Evolutionary conservation across 495 filamentous ascomycete genomes (phyloP), one percentile per base, ranked within the genome.

Genomic region (Annulohypoxylon maeteangense): DNA sequence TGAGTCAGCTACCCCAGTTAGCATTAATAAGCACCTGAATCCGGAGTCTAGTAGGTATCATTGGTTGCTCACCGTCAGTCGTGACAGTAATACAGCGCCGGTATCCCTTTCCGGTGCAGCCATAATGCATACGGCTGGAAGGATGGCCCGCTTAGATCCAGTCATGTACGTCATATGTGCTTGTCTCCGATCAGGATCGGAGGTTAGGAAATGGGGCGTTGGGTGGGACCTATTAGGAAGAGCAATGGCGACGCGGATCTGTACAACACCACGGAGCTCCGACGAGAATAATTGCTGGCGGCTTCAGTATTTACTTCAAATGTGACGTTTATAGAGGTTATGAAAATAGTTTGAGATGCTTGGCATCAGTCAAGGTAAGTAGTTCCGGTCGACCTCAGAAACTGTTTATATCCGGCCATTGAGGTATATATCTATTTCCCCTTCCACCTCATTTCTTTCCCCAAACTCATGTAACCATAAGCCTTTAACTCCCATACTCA

Each of bases 101-200:
- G 25, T 2, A 53, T 31, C 23, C 2, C 23, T 7, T 14, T 53
- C 11, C 25, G 31, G 23, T 7, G 0, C 12, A 4, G 3, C 11
- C 8, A 3, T 53, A 16, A n/a, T 2, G 25, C 25, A 7, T 11
- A 25, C 20, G 25, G 23, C 7, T 53, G 31, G 14, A 16, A 7
- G 6, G 23, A 31, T 53, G 25, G 7, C 10, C 29, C 53, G 1
- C 7, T 16, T 11, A 16, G 25, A 25, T 10, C n/a, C 16, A 47
- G 12, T 55, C 20, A 12, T 22, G 25, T 56, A 36, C 29, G 31
- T 23, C 53, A 56, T 34, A 16, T 6, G 3, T 12, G n/a, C 14
- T 38, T 44, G 29, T 20, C 61, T 64, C 61, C 61, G 61, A 64
- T 12, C 32, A 44, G 31, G 4, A 3, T 55, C 61, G 61, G 61